Evolutionary conservation across 441 rosid genomes (phyloP).

Genomic region (Biscutella laevigata): DNA sequence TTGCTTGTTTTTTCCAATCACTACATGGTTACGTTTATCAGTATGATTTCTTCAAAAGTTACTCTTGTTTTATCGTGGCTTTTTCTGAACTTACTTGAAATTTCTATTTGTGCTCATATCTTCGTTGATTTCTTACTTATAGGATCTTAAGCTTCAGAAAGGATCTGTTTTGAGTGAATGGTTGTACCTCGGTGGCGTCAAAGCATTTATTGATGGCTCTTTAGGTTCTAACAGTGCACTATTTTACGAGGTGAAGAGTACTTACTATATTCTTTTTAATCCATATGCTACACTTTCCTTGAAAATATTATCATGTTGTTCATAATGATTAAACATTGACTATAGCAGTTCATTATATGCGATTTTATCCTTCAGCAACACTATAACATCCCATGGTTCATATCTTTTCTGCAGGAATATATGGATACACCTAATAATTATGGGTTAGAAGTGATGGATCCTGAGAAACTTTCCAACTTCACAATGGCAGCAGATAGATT

Average conservation of each 20-base stretch:
- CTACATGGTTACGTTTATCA: conserved; percentile 54
- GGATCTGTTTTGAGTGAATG: conserved; percentile 54
- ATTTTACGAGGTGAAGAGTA: conserved; percentile 54
- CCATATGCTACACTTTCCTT: not conserved
- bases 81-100: not conserved
- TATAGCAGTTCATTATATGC: not conserved
- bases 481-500: conserved; percentile 57
- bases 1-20: conserved; percentile 81
- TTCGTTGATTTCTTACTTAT: conserved; percentile 6
- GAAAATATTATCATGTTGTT: not conserved
- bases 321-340: not conserved
- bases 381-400: not conserved
- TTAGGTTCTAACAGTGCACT: conserved; percentile 81
- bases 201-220: conserved; percentile 92
- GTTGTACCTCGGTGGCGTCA: conserved; percentile 84
- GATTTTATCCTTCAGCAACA: not conserved
- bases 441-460: conserved; percentile 60
- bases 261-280: not conserved
- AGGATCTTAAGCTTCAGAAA: conserved; percentile 44
- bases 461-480: conserved; percentile 51
- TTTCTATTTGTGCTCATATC: not conserved
- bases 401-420: conserved; percentile 48
- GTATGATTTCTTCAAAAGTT: conserved; percentile 34
- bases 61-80: not conserved
- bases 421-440: conserved; percentile 51